These are phyloP conservation scores for Hyaloscypha finlandica DNA, from an alignment of 495 filamentous ascomycete species.

Conservation along the genomic window DNA sequence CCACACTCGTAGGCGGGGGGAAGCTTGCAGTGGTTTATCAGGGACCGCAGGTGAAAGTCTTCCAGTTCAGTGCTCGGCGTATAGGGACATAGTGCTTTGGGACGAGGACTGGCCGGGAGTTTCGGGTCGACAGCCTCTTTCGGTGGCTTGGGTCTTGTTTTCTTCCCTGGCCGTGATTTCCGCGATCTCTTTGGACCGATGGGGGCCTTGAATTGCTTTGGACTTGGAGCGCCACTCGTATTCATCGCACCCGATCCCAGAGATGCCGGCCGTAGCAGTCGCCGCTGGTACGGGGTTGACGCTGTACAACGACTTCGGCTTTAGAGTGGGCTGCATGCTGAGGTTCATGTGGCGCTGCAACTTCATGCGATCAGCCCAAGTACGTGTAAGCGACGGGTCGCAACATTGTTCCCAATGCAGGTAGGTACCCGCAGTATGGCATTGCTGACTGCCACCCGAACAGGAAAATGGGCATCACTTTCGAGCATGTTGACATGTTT, in stretches of 20 bases:
- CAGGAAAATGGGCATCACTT: no score
- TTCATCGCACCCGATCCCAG: not conserved
- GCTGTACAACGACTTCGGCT: not conserved
- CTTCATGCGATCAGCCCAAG: no score
- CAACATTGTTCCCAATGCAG: no score
- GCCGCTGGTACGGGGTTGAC: not conserved
- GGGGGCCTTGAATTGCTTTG: slow-evolving; percentile 9
- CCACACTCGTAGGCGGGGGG: not conserved
- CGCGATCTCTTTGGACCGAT: not conserved
- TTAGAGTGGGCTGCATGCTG: slow-evolving; percentile 5
- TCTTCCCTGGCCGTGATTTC: not conserved
- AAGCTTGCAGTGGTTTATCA: slow-evolving; percentile 22
- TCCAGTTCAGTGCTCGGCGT: slow-evolving; percentile 25
- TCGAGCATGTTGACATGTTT: no score
- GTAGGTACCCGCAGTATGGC: no score
- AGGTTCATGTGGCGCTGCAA: not conserved
- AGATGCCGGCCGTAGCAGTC: not conserved
- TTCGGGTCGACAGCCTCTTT: not conserved
- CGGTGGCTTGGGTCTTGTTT: not conserved
- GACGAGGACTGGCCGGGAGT: not conserved
- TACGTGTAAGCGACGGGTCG: not conserved
- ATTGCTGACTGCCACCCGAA: no score
- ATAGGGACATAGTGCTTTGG: slow-evolving; percentile 29
- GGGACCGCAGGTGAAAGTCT: slow-evolving; percentile 21
- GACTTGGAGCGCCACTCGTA: not conserved